Evolutionary conservation across 495 filamentous ascomycete species (phyloP).

Genomic region (Oidiodendron maius): DNA sequence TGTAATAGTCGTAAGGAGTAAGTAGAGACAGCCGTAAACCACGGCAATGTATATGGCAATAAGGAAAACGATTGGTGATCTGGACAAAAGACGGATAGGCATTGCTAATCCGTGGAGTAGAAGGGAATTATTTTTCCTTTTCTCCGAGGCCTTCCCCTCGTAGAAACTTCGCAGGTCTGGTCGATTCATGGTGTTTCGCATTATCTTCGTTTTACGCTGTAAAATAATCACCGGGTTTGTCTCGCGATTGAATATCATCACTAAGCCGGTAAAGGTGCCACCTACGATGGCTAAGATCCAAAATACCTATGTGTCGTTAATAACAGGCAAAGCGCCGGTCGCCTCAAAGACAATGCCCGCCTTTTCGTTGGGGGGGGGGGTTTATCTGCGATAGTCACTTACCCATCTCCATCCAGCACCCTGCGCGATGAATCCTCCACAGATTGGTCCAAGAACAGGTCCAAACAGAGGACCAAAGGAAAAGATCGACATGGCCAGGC

Average conservation of each 20-base stretch:
- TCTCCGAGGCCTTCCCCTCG: too few relatives aligned
- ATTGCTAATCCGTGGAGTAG: conserved; percentile 34
- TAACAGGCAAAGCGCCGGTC: background rate
- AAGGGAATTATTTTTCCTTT: too few relatives aligned
- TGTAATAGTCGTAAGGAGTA: conserved; percentile 67
- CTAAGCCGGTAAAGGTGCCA: conserved; percentile 16
- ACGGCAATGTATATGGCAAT: conserved; percentile 67
- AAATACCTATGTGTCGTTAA: conserved; percentile 29
- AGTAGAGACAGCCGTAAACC: conserved; percentile 70
- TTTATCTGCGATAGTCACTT: background rate
- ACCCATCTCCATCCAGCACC: conserved; percentile 45
- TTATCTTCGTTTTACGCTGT: too few relatives aligned
- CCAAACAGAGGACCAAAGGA: conserved; percentile 38
- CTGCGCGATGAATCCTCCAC: conserved; percentile 45
- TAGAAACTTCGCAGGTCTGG: too few relatives aligned
- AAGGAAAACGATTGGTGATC: conserved; percentile 53
- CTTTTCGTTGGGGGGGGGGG: too few relatives aligned
- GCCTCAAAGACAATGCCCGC: too few relatives aligned
- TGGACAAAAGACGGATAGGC: conserved; percentile 40
- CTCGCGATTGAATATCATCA: conserved; percentile 44
- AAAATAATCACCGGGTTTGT: too few relatives aligned
- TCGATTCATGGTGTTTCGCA: too few relatives aligned
- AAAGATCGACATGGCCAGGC: conserved; percentile 51
- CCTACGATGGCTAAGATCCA: conserved; percentile 49
- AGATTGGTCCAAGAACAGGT: conserved; percentile 41